phyloP scores from a whole-genome alignment of 352 stramenopile species.

The Aphanomyces invadans region DNA sequence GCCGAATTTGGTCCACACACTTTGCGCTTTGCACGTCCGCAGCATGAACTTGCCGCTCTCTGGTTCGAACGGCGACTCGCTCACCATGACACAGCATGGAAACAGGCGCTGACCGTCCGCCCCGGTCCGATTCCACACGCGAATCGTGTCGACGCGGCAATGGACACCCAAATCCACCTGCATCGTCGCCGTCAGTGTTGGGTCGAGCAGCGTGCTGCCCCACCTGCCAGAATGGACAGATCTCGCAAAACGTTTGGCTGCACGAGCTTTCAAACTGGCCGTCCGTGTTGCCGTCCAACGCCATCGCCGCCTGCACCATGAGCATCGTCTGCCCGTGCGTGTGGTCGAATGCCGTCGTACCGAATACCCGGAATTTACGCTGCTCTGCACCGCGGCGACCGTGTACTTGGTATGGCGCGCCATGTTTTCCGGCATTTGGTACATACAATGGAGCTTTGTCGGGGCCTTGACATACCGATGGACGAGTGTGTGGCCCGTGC shows the following conservation, averaged over 20 bases:
- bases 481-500: constrained; percentile 43
- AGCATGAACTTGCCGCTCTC: constrained; percentile 63
- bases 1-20: constrained; percentile 38
- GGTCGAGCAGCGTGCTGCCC: constrained; percentile 35
- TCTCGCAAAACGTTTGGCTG: constrained; percentile 60
- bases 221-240: constrained; percentile 73
- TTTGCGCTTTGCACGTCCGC: constrained; percentile 41
- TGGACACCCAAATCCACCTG: constrained; percentile 15
- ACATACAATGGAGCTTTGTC: constrained; percentile 51
- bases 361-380: constrained; percentile 47
- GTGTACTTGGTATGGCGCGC: constrained; percentile 28
- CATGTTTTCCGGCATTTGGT: constrained; percentile 48
- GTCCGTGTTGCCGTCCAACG: constrained; percentile 29
- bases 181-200: constrained; percentile 29
- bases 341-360: background rate
- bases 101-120: constrained; percentile 11
- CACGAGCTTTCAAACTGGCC: constrained; percentile 26
- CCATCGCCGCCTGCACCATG: constrained; percentile 30
- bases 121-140: constrained; percentile 4
- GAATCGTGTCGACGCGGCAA: constrained; percentile 23
- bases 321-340: background rate
- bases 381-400: constrained; percentile 43
- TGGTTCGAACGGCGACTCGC: constrained; percentile 45
- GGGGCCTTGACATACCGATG: constrained; percentile 34
- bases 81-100: constrained; percentile 49